Conservation (phyloP, 495 filamentous ascomycete genomes). For the Apodospora peruviana region DNA sequence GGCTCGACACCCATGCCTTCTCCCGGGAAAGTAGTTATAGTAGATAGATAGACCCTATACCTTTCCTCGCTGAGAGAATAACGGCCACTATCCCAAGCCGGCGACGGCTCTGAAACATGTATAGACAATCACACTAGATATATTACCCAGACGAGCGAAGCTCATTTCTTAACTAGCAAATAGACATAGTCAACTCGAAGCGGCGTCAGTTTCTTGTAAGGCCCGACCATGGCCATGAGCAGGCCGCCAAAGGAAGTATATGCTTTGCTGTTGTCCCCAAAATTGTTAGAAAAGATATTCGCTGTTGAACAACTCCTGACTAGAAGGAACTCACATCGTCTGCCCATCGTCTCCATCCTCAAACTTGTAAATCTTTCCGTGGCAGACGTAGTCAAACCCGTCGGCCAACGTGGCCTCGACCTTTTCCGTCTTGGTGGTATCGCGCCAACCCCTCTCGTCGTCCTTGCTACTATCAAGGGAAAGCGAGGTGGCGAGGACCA, state of each 20-base stretch:
- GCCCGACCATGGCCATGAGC: conserved; percentile 82
- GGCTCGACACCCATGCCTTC: too few relatives aligned
- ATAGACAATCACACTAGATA: too few relatives aligned
- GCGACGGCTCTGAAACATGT: too few relatives aligned
- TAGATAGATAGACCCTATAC: too few relatives aligned
- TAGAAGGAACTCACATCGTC: conserved; percentile 64
- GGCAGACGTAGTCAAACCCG: conserved; percentile 93
- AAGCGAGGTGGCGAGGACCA: conserved; percentile 78
- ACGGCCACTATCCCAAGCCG: too few relatives aligned
- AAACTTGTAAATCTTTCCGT: conserved; percentile 97
- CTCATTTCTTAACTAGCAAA: conserved; percentile 71
- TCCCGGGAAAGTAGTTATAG: too few relatives aligned
- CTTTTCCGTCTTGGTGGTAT: conserved; percentile 50
- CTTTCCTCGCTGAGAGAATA: too few relatives aligned
- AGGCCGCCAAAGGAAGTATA: conserved; percentile 91
- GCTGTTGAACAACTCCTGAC: background rate
- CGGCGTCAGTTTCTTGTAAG: conserved; percentile 91
- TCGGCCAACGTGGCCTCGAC: conserved; percentile 75
- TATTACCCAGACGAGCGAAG: too few relatives aligned
- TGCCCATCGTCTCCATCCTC: conserved; percentile 75
- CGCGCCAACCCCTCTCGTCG: conserved; percentile 70
- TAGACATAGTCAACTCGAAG: conserved; percentile 90
- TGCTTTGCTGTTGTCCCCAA: conserved; percentile 62
- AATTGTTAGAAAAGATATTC: background rate
- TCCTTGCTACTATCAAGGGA: conserved; percentile 76